Percentiles rank a stretch among this genome's conserved stretches.
phyloP scores from a whole-genome alignment of 1,284 basidiomycete species.

The Stereum hirsutum region DNA sequence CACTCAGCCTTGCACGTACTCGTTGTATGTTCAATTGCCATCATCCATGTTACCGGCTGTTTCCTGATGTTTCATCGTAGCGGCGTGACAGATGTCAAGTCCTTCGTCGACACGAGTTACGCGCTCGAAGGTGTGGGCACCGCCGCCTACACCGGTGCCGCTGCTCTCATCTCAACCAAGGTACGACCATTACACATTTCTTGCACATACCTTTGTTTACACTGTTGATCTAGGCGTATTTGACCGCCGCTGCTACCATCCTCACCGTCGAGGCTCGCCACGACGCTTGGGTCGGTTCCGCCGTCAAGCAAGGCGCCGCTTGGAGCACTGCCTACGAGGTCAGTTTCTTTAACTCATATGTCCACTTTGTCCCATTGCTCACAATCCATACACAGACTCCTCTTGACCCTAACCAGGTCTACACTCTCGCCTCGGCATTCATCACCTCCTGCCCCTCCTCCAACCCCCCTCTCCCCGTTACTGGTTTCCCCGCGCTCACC shows the following conservation, averaged over 20 bases:
- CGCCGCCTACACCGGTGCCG: constrained; percentile 45
- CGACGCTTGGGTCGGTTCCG: constrained; percentile 39
- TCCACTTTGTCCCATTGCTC: constrained; percentile 10
- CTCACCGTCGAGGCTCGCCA: constrained; percentile 38
- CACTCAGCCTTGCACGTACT: constrained; percentile 46
- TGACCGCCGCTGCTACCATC: constrained; percentile 27
- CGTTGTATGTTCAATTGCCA: constrained; percentile 33
- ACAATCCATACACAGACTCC: not conserved
- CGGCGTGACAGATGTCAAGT: constrained; percentile 33
- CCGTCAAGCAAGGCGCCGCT: constrained; percentile 32
- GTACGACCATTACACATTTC: too few species aligned
- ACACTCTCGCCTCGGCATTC: not conserved
- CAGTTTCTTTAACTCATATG: too few species aligned
- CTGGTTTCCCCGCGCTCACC: not conserved
- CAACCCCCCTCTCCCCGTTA: not conserved
- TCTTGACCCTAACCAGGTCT: constrained; percentile 2
- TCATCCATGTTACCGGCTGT: not conserved
- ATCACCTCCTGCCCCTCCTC: not conserved
- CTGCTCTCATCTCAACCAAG: constrained; percentile 31
- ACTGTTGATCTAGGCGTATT: constrained; percentile 12
- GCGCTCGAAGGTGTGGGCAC: constrained; percentile 51
- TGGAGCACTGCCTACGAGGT: constrained; percentile 52
- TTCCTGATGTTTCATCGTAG: constrained; percentile 17
- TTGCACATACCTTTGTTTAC: not conserved
- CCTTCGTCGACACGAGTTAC: constrained; percentile 43